A percentile compares a stretch with the other conserved stretches of the same genome.
These are phyloP conservation scores for Penicillium soppii DNA, from an alignment of 495 filamentous ascomycete species.

Conservation along the genomic window DNA sequence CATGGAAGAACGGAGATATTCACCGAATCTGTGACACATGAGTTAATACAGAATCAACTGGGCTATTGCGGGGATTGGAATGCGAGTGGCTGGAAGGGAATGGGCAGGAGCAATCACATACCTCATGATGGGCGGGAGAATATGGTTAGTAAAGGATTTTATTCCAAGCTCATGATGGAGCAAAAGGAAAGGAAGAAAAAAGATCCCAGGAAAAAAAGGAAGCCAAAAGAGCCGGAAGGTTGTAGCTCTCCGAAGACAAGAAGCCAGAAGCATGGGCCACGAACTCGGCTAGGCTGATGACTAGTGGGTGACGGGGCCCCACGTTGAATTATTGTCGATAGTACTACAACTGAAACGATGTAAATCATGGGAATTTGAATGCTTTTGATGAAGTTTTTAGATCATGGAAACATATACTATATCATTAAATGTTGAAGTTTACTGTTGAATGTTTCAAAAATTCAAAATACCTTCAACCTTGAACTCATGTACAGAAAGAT, in stretches of 20 bases:
- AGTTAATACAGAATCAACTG: conserved; percentile 15
- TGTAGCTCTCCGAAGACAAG: conserved; percentile 11
- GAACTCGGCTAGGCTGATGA: conserved; percentile 8
- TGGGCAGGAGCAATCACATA: conserved; percentile 4
- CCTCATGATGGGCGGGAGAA: conserved; percentile 28
- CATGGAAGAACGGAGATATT: conserved; percentile 88
- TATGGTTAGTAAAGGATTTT: background rate
- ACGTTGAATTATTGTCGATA: background rate
- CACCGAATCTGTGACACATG: conserved; percentile 78
- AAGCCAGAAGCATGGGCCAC: conserved; percentile 17
- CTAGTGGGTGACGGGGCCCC: conserved; percentile 12
- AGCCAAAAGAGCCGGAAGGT: conserved; percentile 8
- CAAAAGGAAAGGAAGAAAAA: background rate
- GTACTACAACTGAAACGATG: background rate
- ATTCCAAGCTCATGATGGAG: conserved; percentile 22
- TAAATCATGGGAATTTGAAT: background rate
- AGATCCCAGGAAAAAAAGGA: background rate
- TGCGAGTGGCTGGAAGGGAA: background rate
- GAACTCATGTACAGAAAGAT: no score
- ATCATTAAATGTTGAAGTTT: no score
- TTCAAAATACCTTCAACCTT: no score
- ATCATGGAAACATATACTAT: no score
- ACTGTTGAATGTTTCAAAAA: no score
- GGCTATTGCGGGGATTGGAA: background rate
- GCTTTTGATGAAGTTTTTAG: no score